Percentiles rank a stretch among this genome's conserved stretches.
Evolutionary conservation across 2,329 filamentous ascomycete species (phyloP).

Genomic region (Geoglossum cookeanum): DNA sequence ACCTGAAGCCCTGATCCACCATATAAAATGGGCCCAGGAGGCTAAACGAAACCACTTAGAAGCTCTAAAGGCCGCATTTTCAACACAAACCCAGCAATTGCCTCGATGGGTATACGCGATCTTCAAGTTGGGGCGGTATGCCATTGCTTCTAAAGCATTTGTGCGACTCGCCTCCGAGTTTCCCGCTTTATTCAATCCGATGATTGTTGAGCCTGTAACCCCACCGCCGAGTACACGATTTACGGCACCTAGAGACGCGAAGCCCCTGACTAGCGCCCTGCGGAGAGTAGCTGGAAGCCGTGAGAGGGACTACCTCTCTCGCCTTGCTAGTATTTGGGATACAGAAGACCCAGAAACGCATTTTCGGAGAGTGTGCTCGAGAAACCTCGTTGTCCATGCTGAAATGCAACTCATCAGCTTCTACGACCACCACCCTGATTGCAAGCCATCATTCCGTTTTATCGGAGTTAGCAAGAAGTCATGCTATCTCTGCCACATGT

Average conservation of each 20-base stretch:
- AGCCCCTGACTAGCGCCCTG: slow-evolving; percentile 5
- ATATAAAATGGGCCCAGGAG: not conserved
- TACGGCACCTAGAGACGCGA: not conserved
- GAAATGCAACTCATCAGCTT: slow-evolving; percentile 18
- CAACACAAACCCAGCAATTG: not conserved
- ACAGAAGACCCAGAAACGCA: slow-evolving; percentile 9
- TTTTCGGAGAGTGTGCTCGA: slow-evolving; percentile 11
- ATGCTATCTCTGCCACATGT: slow-evolving; percentile 17
- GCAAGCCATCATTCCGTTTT: slow-evolving; percentile 11
- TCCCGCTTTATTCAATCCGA: not conserved
- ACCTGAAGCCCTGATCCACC: not conserved
- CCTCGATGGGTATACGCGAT: not conserved
- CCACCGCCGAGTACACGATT: not conserved
- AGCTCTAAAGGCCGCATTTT: not conserved
- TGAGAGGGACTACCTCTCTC: slow-evolving; percentile 5
- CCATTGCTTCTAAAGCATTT: not conserved
- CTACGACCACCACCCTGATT: slow-evolving; percentile 14
- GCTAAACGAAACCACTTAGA: not conserved
- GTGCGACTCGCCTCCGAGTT: not conserved
- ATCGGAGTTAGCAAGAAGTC: slow-evolving; percentile 20
- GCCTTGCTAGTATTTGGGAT: slow-evolving; percentile 8
- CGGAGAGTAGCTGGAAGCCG: slow-evolving; percentile 2
- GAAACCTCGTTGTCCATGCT: slow-evolving; percentile 15
- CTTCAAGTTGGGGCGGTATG: not conserved
- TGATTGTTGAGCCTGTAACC: not conserved